Evolutionary conservation across 2,329 filamentous ascomycete species (phyloP), one percentile per base, ranked within the genome.

Genomic region (Corinectria fuckeliana): DNA sequence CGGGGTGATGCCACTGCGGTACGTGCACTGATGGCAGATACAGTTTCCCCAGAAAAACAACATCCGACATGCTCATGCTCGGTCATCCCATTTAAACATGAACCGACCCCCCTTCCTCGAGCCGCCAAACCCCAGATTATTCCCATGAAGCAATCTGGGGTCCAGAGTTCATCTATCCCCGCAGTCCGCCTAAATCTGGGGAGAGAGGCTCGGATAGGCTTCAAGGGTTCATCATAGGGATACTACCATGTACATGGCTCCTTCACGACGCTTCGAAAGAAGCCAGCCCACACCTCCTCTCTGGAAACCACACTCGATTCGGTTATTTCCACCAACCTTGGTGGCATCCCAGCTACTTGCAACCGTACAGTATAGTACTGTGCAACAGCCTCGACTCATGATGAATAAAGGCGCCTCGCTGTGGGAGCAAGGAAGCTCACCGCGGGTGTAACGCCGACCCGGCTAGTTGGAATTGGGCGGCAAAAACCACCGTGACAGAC

Each of bases 1-100:
- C 61, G 60, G 56, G 61, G 61, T 62, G 61, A 63, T 65, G 51
- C 62, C 60, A 61, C 57, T 45, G 47, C 50, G 47, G 56, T 64
- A 60, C 50, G 51, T 60, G 58, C 38, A 36, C 50, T 58, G 41
- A 60, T 64, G 25, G 51, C 55, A 63, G 54, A 61, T 59, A 47
- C 47, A 51, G 57, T 51, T 47, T 50, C 53, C 48, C 41, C 54
- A 55, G 50, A 56, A 18, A 51, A 18, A 51, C 50, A 58, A 60
- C 53, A 58, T 53, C 53, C 56, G 44, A 53, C 45, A 65, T 65
- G 34, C 26, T 32, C 45, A 65, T 65, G 34, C 26, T 32, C 32
- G 34, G 56, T 44, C 38, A 34, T 50, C 55, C 58, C 63, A 60
- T 56, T 47, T 62, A 59, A n/a, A 58, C 32, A 34, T 53, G 41